phyloP scores from a whole-genome alignment of 306 rosid species.

The Inga oerstediana region DNA sequence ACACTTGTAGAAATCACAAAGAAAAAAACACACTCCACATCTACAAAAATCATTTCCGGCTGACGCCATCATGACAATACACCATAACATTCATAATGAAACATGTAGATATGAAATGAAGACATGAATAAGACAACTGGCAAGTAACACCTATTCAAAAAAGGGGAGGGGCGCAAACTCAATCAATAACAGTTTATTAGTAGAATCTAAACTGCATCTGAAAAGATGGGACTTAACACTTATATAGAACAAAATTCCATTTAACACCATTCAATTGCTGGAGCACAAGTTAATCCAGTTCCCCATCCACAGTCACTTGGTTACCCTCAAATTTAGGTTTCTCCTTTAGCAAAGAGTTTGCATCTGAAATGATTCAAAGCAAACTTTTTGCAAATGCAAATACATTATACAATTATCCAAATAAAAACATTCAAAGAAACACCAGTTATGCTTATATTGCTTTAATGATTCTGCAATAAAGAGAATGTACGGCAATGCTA shows the following conservation, averaged over 20 bases:
- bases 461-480: not conserved
- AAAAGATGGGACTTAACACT: not conserved
- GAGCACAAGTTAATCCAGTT: not conserved
- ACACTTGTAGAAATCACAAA: not conserved
- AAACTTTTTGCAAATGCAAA: slow-evolving; percentile 22
- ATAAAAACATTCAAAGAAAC: slow-evolving; percentile 24
- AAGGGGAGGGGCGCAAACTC: not conserved
- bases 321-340: not conserved
- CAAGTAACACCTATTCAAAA: not conserved
- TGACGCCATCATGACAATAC: not conserved
- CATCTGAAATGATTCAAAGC: slow-evolving; percentile 8
- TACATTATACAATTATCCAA: slow-evolving; percentile 25
- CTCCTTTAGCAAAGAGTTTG: not conserved
- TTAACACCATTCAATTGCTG: not conserved
- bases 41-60: not conserved
- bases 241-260: not conserved
- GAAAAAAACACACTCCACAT: not conserved
- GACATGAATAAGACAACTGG: not conserved
- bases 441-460: not conserved
- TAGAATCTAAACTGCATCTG: not conserved
- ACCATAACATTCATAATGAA: not conserved
- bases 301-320: not conserved
- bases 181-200: not conserved
- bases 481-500: not conserved
- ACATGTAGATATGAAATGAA: not conserved